Percentiles rank a stretch among this genome's conserved stretches.
phyloP scores from a whole-genome alignment of 2,329 filamentous ascomycete genomes.

The Alternaria conjuncta region DNA sequence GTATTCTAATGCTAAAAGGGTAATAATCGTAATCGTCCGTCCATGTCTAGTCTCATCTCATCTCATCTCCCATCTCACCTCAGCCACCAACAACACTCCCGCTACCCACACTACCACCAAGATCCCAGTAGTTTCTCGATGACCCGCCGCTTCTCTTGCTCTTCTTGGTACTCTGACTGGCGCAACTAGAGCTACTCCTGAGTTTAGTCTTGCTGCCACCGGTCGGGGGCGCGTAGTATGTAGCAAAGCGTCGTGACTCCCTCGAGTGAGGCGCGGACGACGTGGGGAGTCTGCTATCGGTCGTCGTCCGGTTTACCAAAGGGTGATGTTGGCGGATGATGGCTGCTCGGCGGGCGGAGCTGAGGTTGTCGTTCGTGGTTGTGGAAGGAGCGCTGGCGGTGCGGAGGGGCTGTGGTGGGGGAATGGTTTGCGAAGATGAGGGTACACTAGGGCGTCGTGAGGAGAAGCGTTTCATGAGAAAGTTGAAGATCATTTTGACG shows the following conservation, averaged over 20 bases:
- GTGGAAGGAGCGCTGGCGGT: not conserved
- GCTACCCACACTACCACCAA: constrained; percentile 80
- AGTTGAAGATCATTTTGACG: constrained; percentile 88
- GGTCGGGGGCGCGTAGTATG: constrained; percentile 4
- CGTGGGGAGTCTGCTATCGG: constrained; percentile 33
- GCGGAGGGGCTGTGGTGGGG: constrained; percentile 2
- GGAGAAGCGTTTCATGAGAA: constrained; percentile 47
- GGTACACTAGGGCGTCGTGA: constrained; percentile 41
- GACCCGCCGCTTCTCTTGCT: constrained; percentile 73
- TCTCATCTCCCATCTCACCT: constrained; percentile 10
- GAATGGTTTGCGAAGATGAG: constrained; percentile 12
- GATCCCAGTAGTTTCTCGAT: constrained; percentile 89
- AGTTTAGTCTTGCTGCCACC: constrained; percentile 16
- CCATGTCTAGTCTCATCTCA: not conserved
- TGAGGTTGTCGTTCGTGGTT: constrained; percentile 23
- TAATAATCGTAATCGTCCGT: not conserved
- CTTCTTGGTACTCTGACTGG: constrained; percentile 83
- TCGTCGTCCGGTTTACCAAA: constrained; percentile 67
- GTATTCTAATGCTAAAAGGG: not conserved
- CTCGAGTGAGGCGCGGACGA: constrained; percentile 23
- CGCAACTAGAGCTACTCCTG: constrained; percentile 70
- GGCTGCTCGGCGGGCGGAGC: constrained; percentile 71
- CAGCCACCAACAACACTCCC: constrained; percentile 54
- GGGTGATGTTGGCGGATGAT: constrained; percentile 90
- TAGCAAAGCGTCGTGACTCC: constrained; percentile 18